phyloP scores from a whole-genome alignment of 1,284 basidiomycete species.

The Malassezia dermatis region DNA sequence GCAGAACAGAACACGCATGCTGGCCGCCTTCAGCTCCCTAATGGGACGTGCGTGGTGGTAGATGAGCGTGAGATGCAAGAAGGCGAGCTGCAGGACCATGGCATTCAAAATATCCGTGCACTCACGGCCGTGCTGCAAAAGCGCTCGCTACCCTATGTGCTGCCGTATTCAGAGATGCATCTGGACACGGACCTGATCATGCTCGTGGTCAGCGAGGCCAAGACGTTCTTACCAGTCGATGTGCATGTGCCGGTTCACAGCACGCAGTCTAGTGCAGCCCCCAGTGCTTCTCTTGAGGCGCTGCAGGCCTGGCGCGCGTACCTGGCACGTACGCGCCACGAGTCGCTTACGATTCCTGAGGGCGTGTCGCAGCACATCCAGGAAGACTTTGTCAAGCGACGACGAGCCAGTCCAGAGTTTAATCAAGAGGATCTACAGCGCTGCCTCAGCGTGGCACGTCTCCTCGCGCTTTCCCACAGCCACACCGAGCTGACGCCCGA shows the following conservation, averaged over 20 bases:
- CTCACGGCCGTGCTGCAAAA: slow-evolving; percentile 60
- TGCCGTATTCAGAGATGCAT: slow-evolving; percentile 65
- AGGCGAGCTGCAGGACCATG: slow-evolving; percentile 56
- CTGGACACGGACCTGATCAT: slow-evolving; percentile 66
- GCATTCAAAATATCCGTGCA: slow-evolving; percentile 58
- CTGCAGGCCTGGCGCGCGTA: slow-evolving; percentile 19
- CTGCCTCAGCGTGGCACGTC: slow-evolving; percentile 26
- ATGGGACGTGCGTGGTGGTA: slow-evolving; percentile 57
- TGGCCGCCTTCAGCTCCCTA: slow-evolving; percentile 64
- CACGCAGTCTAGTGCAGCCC: slow-evolving; percentile 15
- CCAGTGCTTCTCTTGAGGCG: slow-evolving; percentile 12
- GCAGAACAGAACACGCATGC: slow-evolving; percentile 64
- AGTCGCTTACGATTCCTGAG: slow-evolving; percentile 30
- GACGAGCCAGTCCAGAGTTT: slow-evolving; percentile 15
- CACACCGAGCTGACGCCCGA: slow-evolving; percentile 20
- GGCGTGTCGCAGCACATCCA: slow-evolving; percentile 34
- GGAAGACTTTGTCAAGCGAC: slow-evolving; percentile 34
- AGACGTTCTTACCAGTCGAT: slow-evolving; percentile 48
- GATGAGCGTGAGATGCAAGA: slow-evolving; percentile 62
- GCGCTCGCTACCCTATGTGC: slow-evolving; percentile 66
- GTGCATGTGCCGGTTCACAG: slow-evolving; percentile 22
- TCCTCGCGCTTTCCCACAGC: slow-evolving; percentile 26
- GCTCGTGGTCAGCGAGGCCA: slow-evolving; percentile 60
- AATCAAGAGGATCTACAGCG: slow-evolving; percentile 33
- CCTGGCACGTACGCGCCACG: slow-evolving; percentile 19